phyloP scores from a whole-genome alignment of 2,329 filamentous ascomycete genomes.

The Ascochyta lentis region DNA sequence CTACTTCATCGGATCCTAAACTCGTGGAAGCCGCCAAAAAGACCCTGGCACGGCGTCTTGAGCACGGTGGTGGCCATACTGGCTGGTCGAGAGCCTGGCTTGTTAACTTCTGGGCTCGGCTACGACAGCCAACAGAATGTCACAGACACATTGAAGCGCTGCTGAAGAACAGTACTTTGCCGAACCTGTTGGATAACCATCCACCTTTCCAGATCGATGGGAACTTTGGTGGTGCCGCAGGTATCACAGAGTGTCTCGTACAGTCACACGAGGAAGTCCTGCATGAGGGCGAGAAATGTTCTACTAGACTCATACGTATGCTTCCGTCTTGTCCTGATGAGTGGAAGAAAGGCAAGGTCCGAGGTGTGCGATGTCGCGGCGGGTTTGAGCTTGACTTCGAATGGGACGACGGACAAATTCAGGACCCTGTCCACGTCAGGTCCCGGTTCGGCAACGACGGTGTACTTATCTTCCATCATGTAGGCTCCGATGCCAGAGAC shows the following conservation, averaged over 20 bases:
- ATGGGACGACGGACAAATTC: slow-evolving; percentile 11
- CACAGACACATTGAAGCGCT: slow-evolving; percentile 50
- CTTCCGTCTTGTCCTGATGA: slow-evolving; percentile 16
- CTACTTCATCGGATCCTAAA: slow-evolving; percentile 40
- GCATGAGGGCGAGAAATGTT: too few relatives aligned
- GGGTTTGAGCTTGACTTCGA: slow-evolving; percentile 17
- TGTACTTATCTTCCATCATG: slow-evolving; percentile 5
- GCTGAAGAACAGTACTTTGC: slow-evolving; percentile 51
- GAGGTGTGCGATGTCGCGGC: slow-evolving; percentile 10
- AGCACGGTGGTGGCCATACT: slow-evolving; percentile 51
- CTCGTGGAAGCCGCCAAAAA: slow-evolving; percentile 40
- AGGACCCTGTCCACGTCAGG: slow-evolving; percentile 2
- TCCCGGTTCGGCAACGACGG: slow-evolving; percentile 6
- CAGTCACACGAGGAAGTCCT: slow-evolving; percentile 5
- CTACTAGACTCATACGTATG: slow-evolving; percentile 2
- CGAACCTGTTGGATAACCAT: slow-evolving; percentile 52
- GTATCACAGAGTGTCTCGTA: slow-evolving; percentile 50
- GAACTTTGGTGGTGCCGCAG: slow-evolving; percentile 58
- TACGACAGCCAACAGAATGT: slow-evolving; percentile 51
- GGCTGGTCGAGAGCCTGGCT: slow-evolving; percentile 62
- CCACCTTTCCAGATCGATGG: slow-evolving; percentile 58
- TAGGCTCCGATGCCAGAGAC: slow-evolving; percentile 6
- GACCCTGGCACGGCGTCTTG: slow-evolving; percentile 42
- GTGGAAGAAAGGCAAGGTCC: slow-evolving; percentile 12
- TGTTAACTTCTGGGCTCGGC: slow-evolving; percentile 57